phyloP scores from a whole-genome alignment of 2,329 filamentous ascomycete species.

The Aspergillus texensis region DNA sequence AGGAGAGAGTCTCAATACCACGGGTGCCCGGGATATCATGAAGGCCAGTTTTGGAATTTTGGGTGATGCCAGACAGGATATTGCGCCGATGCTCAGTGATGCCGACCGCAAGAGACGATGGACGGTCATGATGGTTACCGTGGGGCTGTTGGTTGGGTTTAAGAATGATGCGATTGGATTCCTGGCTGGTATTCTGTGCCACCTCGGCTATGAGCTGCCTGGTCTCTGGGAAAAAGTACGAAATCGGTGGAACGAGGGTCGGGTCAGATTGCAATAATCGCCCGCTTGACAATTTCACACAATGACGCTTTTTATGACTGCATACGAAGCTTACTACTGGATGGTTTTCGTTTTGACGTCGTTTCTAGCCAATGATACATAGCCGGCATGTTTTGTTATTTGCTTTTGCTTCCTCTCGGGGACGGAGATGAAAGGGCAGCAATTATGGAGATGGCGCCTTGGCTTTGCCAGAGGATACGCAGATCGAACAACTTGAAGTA shows the following conservation, averaged over 20 bases:
- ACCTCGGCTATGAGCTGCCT: conserved; percentile 64
- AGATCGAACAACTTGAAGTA: not conserved
- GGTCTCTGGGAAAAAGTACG: conserved; percentile 27
- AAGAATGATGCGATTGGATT: conserved; percentile 91
- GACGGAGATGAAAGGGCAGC: not conserved
- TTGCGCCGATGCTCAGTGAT: conserved; percentile 55
- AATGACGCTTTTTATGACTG: not conserved
- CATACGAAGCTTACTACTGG: not conserved
- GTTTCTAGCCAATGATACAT: not conserved
- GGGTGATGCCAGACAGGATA: conserved; percentile 29
- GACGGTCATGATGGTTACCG: conserved; percentile 88
- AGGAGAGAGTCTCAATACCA: conserved; percentile 80
- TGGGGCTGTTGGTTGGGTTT: conserved; percentile 79
- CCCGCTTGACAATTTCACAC: not conserved
- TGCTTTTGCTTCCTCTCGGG: not conserved
- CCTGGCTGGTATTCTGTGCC: conserved; percentile 75
- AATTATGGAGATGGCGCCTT: too few relatives aligned
- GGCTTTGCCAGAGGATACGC: not conserved
- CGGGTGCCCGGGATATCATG: conserved; percentile 61
- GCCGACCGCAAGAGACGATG: conserved; percentile 74
- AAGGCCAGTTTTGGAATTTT: conserved; percentile 33
- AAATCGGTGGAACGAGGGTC: conserved; percentile 32
- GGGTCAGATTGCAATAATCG: conserved; percentile 27
- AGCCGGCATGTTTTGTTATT: not conserved
- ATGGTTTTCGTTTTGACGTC: not conserved